Evolutionary conservation across 495 filamentous ascomycete species (phyloP), one percentile per base, ranked within the genome.

Genomic region (Trypethelium eluteriae): DNA sequence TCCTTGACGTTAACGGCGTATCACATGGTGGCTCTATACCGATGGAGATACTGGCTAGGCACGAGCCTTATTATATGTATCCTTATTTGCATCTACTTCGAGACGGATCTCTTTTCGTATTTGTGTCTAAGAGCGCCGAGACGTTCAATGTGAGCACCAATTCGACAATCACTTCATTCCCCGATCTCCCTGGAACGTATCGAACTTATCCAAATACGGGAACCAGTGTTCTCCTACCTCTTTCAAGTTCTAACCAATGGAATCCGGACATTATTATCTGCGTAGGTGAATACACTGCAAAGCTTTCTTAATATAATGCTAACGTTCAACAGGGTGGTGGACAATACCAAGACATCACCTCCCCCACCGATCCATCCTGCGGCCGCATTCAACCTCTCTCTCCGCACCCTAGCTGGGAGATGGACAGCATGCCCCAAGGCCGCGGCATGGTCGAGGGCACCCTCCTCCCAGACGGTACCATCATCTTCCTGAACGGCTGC

Each of bases 51-150:
- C 73, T 88, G 36, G 77, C 73, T 36, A 80, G 79, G 70, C 84
- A 83, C 63, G 81, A 87, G 70, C 85, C 85, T 4, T 86, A 87
- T 73, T 87, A 85, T 69, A 85, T 86, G 84, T 88, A 88, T 70
- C 85, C 85, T 2, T 85, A 87, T 72, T 74, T 88, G 46, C 84
- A 85, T 68, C 77, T 88, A 0, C 77, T 88, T 18, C 76, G 74
- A 14, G 76, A 85, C 67, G 84, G 84, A n/a, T 74, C 73, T 4
- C 66, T 88, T 2, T 88, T 85, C 71, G 75, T 87, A 63, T 85
- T 85, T 72, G 76, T 76, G 34, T 74, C 82, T 16, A 85, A 84
- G 70, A 81, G 81, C 3, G 79, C 81, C n/a, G 79, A 86, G 66
- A 74, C 80, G 62, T 86, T 86, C 74, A 78, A 83, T 67, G 76